Percentiles rank a stretch among this genome's conserved stretches.
These are phyloP conservation scores for Mycosphaerella sp. DNA, from an alignment of 2,329 filamentous ascomycete species.

Conservation along the genomic window DNA sequence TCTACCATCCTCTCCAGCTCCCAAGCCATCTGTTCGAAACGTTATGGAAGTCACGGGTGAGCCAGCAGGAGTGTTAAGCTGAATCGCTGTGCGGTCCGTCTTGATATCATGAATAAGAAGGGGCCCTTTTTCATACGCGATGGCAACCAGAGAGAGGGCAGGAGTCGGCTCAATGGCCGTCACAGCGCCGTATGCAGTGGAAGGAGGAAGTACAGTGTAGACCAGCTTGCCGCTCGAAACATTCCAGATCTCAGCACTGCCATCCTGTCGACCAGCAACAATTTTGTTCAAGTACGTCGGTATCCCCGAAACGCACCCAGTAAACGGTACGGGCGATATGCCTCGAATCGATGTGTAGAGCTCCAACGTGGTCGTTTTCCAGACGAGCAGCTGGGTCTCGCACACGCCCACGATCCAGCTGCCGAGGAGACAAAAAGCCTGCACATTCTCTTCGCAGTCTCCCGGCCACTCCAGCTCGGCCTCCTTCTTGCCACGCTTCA, in stretches of 20 bases:
- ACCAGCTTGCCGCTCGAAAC: slow-evolving; percentile 84
- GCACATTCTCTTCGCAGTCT: slow-evolving; percentile 64
- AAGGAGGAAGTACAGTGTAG: slow-evolving; percentile 77
- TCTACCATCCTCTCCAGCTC: slow-evolving; percentile 79
- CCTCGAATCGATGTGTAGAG: slow-evolving; percentile 78
- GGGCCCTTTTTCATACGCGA: slow-evolving; percentile 76
- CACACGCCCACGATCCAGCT: slow-evolving; percentile 84
- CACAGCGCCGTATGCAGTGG: slow-evolving; percentile 68
- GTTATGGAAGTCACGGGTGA: slow-evolving; percentile 72
- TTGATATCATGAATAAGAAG: slow-evolving; percentile 77
- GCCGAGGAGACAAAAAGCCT: slow-evolving; percentile 74
- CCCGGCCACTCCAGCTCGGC: slow-evolving; percentile 65
- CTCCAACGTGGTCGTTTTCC: slow-evolving; percentile 75
- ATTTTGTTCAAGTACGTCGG: slow-evolving; percentile 96
- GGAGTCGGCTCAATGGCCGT: slow-evolving; percentile 80
- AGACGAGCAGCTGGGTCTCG: slow-evolving; percentile 72
- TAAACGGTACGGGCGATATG: slow-evolving; percentile 58
- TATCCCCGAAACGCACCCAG: slow-evolving; percentile 76
- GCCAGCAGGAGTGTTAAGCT: slow-evolving; percentile 50
- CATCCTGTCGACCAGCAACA: slow-evolving; percentile 79
- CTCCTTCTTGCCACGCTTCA: slow-evolving; percentile 81
- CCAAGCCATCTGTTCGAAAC: slow-evolving; percentile 82
- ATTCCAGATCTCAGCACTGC: slow-evolving; percentile 95
- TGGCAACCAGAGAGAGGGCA: slow-evolving; percentile 76
- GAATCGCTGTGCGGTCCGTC: slow-evolving; percentile 65